phyloP scores from a whole-genome alignment of 164 flowering plant genomes.

The Tinospora cordifolia region DNA sequence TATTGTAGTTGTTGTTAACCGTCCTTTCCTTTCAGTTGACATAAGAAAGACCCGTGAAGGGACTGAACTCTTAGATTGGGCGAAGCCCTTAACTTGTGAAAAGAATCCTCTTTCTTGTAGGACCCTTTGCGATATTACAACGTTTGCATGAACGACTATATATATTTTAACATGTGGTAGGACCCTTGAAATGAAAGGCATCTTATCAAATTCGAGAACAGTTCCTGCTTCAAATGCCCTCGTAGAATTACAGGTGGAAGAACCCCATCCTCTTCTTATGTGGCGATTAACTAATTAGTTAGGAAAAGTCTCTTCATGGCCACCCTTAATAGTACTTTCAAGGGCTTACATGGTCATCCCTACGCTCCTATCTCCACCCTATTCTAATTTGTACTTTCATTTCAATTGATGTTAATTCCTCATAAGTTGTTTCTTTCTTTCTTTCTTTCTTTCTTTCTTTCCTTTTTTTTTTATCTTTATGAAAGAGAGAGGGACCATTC shows the following conservation, averaged over 20 bases:
- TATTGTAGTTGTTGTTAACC: too few relatives aligned
- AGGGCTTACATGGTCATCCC: too few relatives aligned
- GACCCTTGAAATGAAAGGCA: constrained; percentile 1
- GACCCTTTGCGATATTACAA: neutral
- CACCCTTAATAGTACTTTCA: too few relatives aligned
- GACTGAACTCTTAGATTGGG: constrained; percentile 6
- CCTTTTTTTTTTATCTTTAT: too few relatives aligned
- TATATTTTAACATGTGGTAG: neutral
- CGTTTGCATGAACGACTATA: neutral
- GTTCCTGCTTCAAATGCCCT: neutral
- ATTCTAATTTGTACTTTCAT: too few relatives aligned
- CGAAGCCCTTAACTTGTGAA: neutral
- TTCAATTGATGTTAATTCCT: neutral
- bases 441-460: too few relatives aligned
- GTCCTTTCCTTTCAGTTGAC: constrained; percentile 5
- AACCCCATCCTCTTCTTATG: neutral
- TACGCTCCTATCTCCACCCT: too few relatives aligned
- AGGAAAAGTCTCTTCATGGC: neutral
- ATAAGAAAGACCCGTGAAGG: constrained; percentile 10
- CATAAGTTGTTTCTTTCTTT: neutral
- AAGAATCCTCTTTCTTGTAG: constrained; percentile 2
- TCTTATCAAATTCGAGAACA: neutral
- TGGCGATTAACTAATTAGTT: neutral
- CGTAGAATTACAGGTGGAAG: constrained; percentile 1
- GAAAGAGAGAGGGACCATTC: too few relatives aligned